Conservation (phyloP, 495 filamentous ascomycete species). For the Penicillium longicatenatum region DNA sequence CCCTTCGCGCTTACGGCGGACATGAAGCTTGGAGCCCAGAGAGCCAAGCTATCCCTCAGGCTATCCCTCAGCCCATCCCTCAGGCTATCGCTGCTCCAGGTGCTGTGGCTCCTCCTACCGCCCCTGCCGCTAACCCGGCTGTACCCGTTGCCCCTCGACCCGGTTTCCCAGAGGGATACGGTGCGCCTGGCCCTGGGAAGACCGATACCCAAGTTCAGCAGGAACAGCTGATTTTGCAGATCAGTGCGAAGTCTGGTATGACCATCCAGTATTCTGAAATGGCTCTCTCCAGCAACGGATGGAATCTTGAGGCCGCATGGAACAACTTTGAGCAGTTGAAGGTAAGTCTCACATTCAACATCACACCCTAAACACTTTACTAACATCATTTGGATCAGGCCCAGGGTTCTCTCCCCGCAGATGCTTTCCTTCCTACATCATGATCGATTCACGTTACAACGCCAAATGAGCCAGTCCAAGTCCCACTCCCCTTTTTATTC, state of each 20-base stretch:
- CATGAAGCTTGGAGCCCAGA: constrained; percentile 58
- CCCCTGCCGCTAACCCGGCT: constrained; percentile 9
- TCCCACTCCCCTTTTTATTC: neutral
- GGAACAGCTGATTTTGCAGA: constrained; percentile 63
- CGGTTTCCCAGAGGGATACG: constrained; percentile 42
- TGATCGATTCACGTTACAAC: constrained; percentile 2
- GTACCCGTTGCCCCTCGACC: constrained; percentile 16
- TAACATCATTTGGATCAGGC: constrained; percentile 31
- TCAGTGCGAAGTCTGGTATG: constrained; percentile 71
- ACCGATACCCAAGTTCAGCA: constrained; percentile 50
- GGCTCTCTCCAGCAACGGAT: constrained; percentile 69
- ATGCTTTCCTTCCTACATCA: constrained; percentile 38
- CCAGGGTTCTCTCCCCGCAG: constrained; percentile 41
- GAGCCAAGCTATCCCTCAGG: constrained; percentile 33
- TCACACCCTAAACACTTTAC: neutral
- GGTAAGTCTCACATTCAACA: constrained; percentile 26
- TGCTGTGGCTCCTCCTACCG: constrained; percentile 13
- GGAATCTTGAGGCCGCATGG: constrained; percentile 71
- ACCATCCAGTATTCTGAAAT: constrained; percentile 69
- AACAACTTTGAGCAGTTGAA: constrained; percentile 63
- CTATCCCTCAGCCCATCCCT: constrained; percentile 24
- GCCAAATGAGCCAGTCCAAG: neutral
- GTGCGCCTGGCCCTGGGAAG: constrained; percentile 42
- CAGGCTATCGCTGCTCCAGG: constrained; percentile 23
- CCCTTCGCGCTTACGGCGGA: constrained; percentile 67